These are phyloP conservation scores for Sisymbrium altissimum DNA, from an alignment of 345 rosid species.

Conservation along the genomic window DNA sequence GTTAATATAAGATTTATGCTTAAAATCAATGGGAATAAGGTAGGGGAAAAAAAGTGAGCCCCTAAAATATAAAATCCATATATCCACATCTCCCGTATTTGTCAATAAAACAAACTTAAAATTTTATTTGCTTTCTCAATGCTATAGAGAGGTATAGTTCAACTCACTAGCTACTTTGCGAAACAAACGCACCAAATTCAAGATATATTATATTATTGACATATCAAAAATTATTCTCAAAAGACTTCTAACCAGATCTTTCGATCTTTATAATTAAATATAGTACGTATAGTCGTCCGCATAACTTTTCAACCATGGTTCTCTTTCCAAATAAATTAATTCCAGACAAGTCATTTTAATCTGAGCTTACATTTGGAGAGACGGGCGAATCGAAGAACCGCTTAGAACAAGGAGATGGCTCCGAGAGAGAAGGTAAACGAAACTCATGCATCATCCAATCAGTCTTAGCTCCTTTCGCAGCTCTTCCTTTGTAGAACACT, in stretches of 20 bases:
- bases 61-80: not conserved
- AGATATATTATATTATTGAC: not conserved
- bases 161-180: not conserved
- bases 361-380: slow-evolving; percentile 56
- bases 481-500: slow-evolving; percentile 87
- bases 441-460: slow-evolving; percentile 99
- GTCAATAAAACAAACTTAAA: not conserved
- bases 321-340: not conserved
- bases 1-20: not conserved
- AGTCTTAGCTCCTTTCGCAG: slow-evolving; percentile 85
- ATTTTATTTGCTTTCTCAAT: not conserved
- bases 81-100: not conserved
- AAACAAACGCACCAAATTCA: not conserved
- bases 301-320: not conserved
- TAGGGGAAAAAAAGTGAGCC: not conserved
- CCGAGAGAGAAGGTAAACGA: slow-evolving; percentile 68
- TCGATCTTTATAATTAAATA: not conserved
- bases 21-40: not conserved
- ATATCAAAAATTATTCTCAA: not conserved
- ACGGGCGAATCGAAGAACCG: slow-evolving; percentile 47
- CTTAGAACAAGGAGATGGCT: slow-evolving; percentile 39
- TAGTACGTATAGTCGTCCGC: not conserved
- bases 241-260: slow-evolving; percentile 3
- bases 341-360: not conserved
- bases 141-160: not conserved